Evolutionary conservation across 306 rosid genomes (phyloP), one percentile per base, ranked within the genome.

Genomic region (Prunus padus): DNA sequence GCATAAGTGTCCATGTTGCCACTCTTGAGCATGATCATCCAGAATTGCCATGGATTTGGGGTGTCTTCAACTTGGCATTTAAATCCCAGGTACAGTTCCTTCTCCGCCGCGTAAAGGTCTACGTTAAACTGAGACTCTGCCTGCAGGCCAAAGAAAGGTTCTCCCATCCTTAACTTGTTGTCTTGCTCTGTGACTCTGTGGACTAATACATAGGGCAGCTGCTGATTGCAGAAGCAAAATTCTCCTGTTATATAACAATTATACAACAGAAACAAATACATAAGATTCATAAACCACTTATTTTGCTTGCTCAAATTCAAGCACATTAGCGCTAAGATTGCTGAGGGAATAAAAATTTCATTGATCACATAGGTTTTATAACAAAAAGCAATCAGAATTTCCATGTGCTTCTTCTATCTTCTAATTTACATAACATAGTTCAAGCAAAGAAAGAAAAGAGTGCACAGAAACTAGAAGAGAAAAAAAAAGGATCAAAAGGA

Each of bases 21-120:
- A 65, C 71, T 85, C 86, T 88, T 88, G 73, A 88, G 88, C 89
- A 88, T 88, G 63, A 88, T 76, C 92, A 85, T 88, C 92, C 92
- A 85, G 51, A 88, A 88, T 0, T 88, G 89, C 92, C 92, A 88
- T 59, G 89, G 86, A 18, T 28, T 77, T 20, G 89, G 88, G 26
- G 44, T 52, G 78, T 83, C 91, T 65, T 78, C 69, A 26, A 85
- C 91, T 67, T 85, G 75, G 61, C 87, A 87, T 79, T 85, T 82
- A 0, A 14, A 45, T 26, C 89, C 93, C 50, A 87, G 67, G 77
- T 81, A 87, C 46, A 83, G 63, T 55, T 87, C 88, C 66, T 89
- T 87, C 74, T 72, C 67, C 0, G 80, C 88, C 1, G 88, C 89
- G 2, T 79, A 81, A 4, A 23, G 76, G 47, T 89, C 80, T 11